A percentile compares a stretch with the other conserved stretches of the same genome.
Conservation (phyloP, 768 basidiomycete species). For the Neoboletus subvelutipes region DNA sequence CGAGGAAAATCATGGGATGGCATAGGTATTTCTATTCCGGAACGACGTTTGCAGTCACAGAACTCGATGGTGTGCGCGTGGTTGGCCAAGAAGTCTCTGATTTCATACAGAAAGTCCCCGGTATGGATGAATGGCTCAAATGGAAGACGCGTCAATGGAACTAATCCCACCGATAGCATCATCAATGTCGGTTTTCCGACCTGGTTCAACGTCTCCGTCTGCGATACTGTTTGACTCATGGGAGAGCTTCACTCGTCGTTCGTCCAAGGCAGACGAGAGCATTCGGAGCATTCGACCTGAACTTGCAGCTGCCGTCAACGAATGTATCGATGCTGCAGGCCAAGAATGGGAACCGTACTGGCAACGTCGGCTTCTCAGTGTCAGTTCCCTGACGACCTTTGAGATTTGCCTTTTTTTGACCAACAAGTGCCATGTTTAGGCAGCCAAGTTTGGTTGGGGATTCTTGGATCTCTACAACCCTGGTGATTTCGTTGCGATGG, state of each 20-base stretch:
- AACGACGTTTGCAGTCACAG: slow-evolving; percentile 74
- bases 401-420: neutral
- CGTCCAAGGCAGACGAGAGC: slow-evolving; percentile 91
- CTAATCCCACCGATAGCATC: slow-evolving; percentile 50
- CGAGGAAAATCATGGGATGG: slow-evolving; percentile 6
- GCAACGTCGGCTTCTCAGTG: slow-evolving; percentile 85
- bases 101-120: slow-evolving; percentile 90
- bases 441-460: slow-evolving; percentile 94
- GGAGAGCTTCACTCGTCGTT: slow-evolving; percentile 79
- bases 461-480: slow-evolving; percentile 94
- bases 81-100: slow-evolving; percentile 78
- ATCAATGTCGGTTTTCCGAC: slow-evolving; percentile 80
- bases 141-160: neutral
- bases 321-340: slow-evolving; percentile 92
- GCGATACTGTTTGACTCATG: slow-evolving; percentile 93
- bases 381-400: slow-evolving; percentile 28
- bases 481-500: slow-evolving; percentile 89
- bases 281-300: slow-evolving; percentile 87
- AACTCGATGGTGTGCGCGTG: slow-evolving; percentile 88
- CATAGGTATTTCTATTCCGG: slow-evolving; percentile 80
- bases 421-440: slow-evolving; percentile 43
- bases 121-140: slow-evolving; percentile 40
- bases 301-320: slow-evolving; percentile 81
- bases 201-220: slow-evolving; percentile 88
- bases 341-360: slow-evolving; percentile 88